These are phyloP conservation scores for Rubroboletus satanas DNA, from an alignment of 768 basidiomycete genomes.

Conservation along the genomic window DNA sequence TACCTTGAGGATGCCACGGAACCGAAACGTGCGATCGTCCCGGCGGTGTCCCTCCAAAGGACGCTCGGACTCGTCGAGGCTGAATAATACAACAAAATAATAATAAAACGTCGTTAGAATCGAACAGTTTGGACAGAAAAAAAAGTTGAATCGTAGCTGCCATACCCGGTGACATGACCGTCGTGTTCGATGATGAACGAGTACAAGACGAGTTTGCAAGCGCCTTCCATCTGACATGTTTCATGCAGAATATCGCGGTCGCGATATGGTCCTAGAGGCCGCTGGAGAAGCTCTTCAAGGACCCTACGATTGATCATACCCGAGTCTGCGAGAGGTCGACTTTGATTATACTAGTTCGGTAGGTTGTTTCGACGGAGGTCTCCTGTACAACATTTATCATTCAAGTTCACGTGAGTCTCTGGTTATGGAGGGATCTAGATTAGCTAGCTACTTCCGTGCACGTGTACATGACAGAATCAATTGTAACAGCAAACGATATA, in stretches of 20 bases:
- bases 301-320: slow-evolving; percentile 18
- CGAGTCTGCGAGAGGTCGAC: not conserved
- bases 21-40: slow-evolving; percentile 37
- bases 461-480: slow-evolving; percentile 27
- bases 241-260: slow-evolving; percentile 24
- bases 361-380: not conserved
- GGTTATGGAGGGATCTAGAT: slow-evolving; percentile 3
- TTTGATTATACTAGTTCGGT: not conserved
- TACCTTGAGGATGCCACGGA: slow-evolving; percentile 51
- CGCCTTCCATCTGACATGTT: slow-evolving; percentile 17
- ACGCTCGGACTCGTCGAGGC: slow-evolving; percentile 48
- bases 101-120: not conserved
- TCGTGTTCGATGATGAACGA: slow-evolving; percentile 30
- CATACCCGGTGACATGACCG: slow-evolving; percentile 26
- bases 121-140: not conserved
- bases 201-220: slow-evolving; percentile 21
- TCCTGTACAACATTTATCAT: not conserved
- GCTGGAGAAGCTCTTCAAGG: slow-evolving; percentile 23
- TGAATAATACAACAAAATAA: slow-evolving; percentile 12
- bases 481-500: slow-evolving; percentile 30
- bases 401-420: not conserved
- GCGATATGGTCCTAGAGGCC: slow-evolving; percentile 30
- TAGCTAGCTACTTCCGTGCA: slow-evolving; percentile 24
- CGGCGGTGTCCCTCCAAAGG: slow-evolving; percentile 24
- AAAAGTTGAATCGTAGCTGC: not conserved